phyloP scores from a whole-genome alignment of 2,329 filamentous ascomycete species.

The Chaetoscypha palmicola region DNA sequence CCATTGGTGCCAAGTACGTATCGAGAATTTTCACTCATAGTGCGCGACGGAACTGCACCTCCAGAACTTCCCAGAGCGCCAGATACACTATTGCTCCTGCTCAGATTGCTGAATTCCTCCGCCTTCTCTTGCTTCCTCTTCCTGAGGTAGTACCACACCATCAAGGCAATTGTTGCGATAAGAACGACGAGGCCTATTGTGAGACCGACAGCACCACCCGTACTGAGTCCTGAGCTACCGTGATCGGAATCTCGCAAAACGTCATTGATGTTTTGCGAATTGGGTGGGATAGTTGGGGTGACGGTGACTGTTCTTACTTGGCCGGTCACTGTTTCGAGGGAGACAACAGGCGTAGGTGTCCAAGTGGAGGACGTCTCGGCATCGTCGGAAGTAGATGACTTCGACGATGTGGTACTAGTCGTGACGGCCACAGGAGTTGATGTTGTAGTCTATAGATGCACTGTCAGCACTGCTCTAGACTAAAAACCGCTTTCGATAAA shows the following conservation, averaged over 20 bases:
- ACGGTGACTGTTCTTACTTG: conserved; percentile 49
- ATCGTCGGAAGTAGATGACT: conserved; percentile 1
- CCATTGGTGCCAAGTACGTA: conserved; percentile 32
- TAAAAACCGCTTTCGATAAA: neutral
- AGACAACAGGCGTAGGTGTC: conserved; percentile 32
- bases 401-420: conserved; percentile 4
- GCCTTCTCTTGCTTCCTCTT: conserved; percentile 38
- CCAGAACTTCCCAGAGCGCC: conserved; percentile 18
- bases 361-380: conserved; percentile 20
- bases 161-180: conserved; percentile 34
- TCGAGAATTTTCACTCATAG: conserved; percentile 32
- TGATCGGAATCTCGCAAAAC: conserved; percentile 17
- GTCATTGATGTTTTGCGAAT: conserved; percentile 12
- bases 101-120: conserved; percentile 24
- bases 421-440: conserved; percentile 7
- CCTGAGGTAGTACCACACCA: conserved; percentile 38
- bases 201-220: conserved; percentile 46
- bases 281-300: conserved; percentile 36
- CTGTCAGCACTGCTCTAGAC: neutral
- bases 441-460: neutral
- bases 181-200: conserved; percentile 44
- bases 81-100: conserved; percentile 20
- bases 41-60: conserved; percentile 21
- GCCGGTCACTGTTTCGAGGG: conserved; percentile 49
- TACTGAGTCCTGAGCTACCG: conserved; percentile 32